phyloP scores from a whole-genome alignment of 805 yeast species.

The Cyberlindnera nakhonratchasimensis region DNA sequence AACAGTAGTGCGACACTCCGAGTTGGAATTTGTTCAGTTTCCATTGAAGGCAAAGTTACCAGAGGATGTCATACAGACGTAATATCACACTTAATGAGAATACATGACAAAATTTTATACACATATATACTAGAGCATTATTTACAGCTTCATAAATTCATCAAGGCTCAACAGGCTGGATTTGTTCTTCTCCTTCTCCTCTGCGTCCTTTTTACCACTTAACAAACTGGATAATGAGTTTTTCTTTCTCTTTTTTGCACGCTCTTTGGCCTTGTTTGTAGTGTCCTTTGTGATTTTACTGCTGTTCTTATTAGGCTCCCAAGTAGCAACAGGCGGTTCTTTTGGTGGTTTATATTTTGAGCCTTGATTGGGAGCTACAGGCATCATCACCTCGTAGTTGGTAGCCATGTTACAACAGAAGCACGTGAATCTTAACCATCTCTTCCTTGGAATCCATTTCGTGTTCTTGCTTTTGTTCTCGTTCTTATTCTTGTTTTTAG shows the following conservation, averaged over 20 bases:
- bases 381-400: conserved; percentile 16
- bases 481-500: no score
- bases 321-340: conserved; percentile 26
- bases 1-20: conserved; percentile 29
- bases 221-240: conserved; percentile 41
- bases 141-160: conserved; percentile 41
- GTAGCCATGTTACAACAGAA: conserved; percentile 26
- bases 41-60: not conserved
- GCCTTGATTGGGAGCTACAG: conserved; percentile 4
- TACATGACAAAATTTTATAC: not conserved
- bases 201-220: conserved; percentile 38
- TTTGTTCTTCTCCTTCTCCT: conserved; percentile 30
- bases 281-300: conserved; percentile 12
- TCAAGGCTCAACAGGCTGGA: conserved; percentile 41
- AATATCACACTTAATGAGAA: no score
- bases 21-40: conserved; percentile 4
- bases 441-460: conserved; percentile 18
- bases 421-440: conserved; percentile 28
- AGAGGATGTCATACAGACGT: no score
- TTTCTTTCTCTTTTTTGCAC: conserved; percentile 46
- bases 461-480: conserved; percentile 8
- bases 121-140: not conserved
- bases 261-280: conserved; percentile 31
- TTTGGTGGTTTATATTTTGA: not conserved
- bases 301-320: conserved; percentile 18